These are phyloP conservation scores for Fusarium abutilonis DNA, from an alignment of 2,329 filamentous ascomycete species.

Conservation along the genomic window DNA sequence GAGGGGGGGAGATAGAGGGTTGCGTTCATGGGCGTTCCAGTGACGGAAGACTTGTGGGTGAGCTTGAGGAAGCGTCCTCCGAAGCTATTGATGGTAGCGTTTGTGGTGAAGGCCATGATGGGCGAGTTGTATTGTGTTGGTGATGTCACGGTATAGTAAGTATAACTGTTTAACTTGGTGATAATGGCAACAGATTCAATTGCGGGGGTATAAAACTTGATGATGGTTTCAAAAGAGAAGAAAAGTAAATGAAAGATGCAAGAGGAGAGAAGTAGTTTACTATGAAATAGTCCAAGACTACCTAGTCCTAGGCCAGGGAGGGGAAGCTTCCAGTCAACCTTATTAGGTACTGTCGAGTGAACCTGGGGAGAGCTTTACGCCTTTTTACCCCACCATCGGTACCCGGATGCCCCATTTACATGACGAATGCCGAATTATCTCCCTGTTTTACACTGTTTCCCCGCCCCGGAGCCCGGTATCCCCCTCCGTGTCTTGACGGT, in stretches of 20 bases:
- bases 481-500: constrained; percentile 20
- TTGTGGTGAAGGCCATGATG: constrained; percentile 86
- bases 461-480: constrained; percentile 31
- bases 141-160: constrained; percentile 5
- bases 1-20: constrained; percentile 90
- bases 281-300: constrained; percentile 22
- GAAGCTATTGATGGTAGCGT: constrained; percentile 88
- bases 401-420: constrained; percentile 21
- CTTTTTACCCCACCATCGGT: constrained; percentile 32
- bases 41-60: constrained; percentile 80
- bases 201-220: constrained; percentile 4
- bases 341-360: constrained; percentile 1
- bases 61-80: constrained; percentile 96
- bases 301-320: constrained; percentile 14
- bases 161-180: background rate
- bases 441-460: constrained; percentile 22
- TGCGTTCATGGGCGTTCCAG: constrained; percentile 88
- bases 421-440: constrained; percentile 42
- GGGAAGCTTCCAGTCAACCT: constrained; percentile 34
- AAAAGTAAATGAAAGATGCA: constrained; percentile 6
- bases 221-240: background rate
- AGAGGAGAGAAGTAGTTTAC: constrained; percentile 14
- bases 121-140: background rate
- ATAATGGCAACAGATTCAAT: constrained; percentile 3
- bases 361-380: constrained; percentile 20